phyloP scores from a whole-genome alignment of 441 rosid species.

The Erysimum pusillum region DNA sequence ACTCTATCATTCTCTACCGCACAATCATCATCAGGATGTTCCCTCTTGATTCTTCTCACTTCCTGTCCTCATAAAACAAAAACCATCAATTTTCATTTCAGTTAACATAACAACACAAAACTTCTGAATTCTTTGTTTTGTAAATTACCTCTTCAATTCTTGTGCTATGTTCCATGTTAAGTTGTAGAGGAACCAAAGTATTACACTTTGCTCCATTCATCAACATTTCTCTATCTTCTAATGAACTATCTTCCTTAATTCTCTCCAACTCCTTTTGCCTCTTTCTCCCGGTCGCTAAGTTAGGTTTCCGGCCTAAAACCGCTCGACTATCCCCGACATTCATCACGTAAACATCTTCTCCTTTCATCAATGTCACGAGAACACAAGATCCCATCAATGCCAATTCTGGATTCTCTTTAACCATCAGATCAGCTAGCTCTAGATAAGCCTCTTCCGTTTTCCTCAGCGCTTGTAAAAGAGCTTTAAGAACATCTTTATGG shows the following conservation, averaged over 20 bases:
- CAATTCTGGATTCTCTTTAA: conserved; percentile 62
- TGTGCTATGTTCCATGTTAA: conserved; percentile 74
- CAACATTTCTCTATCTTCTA: conserved; percentile 22
- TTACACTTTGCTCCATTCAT: conserved; percentile 3
- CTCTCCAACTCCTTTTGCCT: conserved; percentile 48
- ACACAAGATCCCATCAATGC: conserved; percentile 86
- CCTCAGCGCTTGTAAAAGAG: conserved; percentile 60
- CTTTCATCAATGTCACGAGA: conserved; percentile 70
- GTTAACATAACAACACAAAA: neutral
- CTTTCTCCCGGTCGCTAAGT: conserved; percentile 22
- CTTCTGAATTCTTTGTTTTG: neutral
- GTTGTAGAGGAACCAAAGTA: conserved; percentile 58
- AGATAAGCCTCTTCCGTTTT: conserved; percentile 63
- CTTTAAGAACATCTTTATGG: conserved; percentile 58
- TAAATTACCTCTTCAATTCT: conserved; percentile 58
- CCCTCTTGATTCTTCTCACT: conserved; percentile 63
- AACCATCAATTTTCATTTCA: neutral
- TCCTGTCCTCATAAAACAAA: conserved; percentile 52
- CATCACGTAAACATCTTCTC: conserved; percentile 73
- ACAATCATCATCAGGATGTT: conserved; percentile 67
- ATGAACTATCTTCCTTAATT: conserved; percentile 48
- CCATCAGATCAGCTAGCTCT: conserved; percentile 47
- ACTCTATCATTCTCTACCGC: conserved; percentile 67
- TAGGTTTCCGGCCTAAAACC: conserved; percentile 56
- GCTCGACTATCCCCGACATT: conserved; percentile 78